Conservation (phyloP, 805 yeast species). For the Candida coquimbonensis region DNA sequence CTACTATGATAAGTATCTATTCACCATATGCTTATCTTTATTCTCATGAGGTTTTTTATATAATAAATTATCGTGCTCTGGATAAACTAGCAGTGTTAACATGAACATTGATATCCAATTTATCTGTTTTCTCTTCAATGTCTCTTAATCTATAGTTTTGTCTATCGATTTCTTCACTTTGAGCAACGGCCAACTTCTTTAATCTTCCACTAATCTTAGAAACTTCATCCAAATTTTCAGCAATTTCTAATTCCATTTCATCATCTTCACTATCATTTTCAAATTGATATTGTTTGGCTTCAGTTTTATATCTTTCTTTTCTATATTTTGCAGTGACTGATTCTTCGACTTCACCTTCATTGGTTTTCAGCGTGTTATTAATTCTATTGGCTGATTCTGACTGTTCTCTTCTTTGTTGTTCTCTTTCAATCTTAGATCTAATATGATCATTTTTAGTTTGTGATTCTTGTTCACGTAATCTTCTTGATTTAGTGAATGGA, state of each 20-base stretch:
- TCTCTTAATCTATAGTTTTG: constrained; percentile 70
- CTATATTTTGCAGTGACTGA: constrained; percentile 30
- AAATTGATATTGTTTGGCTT: constrained; percentile 67
- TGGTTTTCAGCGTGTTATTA: constrained; percentile 44
- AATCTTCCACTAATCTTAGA: constrained; percentile 60
- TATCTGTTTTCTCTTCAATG: constrained; percentile 80
- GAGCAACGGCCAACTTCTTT: constrained; percentile 62
- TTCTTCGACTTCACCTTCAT: constrained; percentile 28
- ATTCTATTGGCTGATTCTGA: constrained; percentile 64
- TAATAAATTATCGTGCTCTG: constrained; percentile 24
- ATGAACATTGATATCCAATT: constrained; percentile 76
- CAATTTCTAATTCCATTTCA: constrained; percentile 83
- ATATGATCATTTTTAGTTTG: constrained; percentile 54
- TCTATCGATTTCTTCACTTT: constrained; percentile 68
- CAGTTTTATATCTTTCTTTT: constrained; percentile 31
- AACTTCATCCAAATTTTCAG: constrained; percentile 75
- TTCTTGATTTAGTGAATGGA: constrained; percentile 80
- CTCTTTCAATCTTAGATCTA: constrained; percentile 55
- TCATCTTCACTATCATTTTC: constrained; percentile 93
- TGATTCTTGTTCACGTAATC: constrained; percentile 69
- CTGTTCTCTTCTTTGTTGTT: constrained; percentile 51
- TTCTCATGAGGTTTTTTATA: too few relatives aligned
- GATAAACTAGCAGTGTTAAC: constrained; percentile 65
- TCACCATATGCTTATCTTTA: too few relatives aligned
- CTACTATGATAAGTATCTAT: too few relatives aligned